Evolutionary conservation across 257 asterid genomes (phyloP), one percentile per base, ranked within the genome.

Genomic region (Solanum corneliomulleri): DNA sequence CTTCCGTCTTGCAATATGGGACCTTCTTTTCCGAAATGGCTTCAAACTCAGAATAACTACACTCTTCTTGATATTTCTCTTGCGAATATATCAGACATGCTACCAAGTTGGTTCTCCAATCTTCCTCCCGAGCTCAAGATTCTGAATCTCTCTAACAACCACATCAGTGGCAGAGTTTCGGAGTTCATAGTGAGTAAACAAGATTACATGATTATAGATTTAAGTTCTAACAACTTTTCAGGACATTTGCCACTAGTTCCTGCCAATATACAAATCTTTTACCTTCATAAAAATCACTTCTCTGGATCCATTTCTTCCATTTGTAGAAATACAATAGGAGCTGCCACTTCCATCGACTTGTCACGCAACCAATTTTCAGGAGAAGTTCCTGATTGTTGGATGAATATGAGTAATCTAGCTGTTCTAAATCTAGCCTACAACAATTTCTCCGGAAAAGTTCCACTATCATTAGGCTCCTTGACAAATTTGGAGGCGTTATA

Each of bases 301-400:
- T 58, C 4, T 56, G 4, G 18, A 64, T 64, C 18, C 9, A 64
- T 64, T 5, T 64, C 14, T 0, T 18, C n/a, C 11, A 56, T 56
- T 56, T 56, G 64, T 56, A 56, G 20, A 56, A 56, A 56, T 56
- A 56, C n/a, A 18, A 18, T 56, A 18, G 64, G 64, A 56, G n/a
- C n/a, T 18, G n/a, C 64, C 4, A 56, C n/a, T 18, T 5, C 69
- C 4, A 72, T 90, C 21, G 89, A 89, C 41, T 88, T 91, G 20
- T 88, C 92, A 15, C 25, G 29, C 23, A 89, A 89, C 29, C 86
- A 70, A 44, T 83, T 88, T 2, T 66, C 89, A 1, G 87, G 90
- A 25, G 87, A 82, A 27, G 62, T 91, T 86, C 88, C 90, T 16
- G 49, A 84, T 49, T 87, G 88, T 37, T 88, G 88, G 91, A 68